phyloP scores from a whole-genome alignment of 345 rosid species.

The Gossypium rotundifolium region DNA sequence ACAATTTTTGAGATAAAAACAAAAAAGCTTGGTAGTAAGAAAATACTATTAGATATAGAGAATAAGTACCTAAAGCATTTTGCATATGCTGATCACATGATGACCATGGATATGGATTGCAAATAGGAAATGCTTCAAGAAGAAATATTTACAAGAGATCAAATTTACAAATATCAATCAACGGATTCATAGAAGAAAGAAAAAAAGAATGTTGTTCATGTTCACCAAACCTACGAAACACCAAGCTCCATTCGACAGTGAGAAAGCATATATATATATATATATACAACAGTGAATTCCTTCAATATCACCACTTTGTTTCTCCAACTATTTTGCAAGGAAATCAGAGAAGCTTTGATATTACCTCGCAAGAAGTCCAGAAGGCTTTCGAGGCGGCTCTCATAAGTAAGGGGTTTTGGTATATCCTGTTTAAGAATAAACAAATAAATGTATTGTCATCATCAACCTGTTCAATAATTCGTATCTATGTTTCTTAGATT shows the following conservation, averaged over 20 bases:
- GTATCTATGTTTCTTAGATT: background rate
- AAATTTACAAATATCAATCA: conserved; percentile 12
- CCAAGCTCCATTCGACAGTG: conserved; percentile 17
- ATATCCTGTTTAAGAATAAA: conserved; percentile 45
- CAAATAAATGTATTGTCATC: background rate
- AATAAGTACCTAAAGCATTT: background rate
- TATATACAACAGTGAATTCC: conserved; percentile 14
- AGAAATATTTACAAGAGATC: conserved; percentile 32
- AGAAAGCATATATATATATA: conserved; percentile 12
- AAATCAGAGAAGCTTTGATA: conserved; percentile 79
- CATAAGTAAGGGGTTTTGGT: conserved; percentile 79
- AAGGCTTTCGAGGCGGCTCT: conserved; percentile 75
- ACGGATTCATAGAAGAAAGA: conserved; percentile 20
- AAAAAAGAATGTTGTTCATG: conserved; percentile 21
- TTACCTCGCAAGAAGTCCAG: conserved; percentile 81
- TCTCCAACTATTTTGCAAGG: background rate
- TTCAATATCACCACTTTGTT: background rate
- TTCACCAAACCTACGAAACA: conserved; percentile 13
- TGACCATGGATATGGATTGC: conserved; percentile 26
- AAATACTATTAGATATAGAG: background rate
- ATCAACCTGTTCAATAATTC: background rate
- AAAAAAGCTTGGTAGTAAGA: background rate
- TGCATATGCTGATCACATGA: background rate
- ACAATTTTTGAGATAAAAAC: background rate
- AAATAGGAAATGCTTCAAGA: conserved; percentile 11